Evolutionary conservation across 257 asterid genomes (phyloP).

Genomic region (Phtheirospermum japonicum): DNA sequence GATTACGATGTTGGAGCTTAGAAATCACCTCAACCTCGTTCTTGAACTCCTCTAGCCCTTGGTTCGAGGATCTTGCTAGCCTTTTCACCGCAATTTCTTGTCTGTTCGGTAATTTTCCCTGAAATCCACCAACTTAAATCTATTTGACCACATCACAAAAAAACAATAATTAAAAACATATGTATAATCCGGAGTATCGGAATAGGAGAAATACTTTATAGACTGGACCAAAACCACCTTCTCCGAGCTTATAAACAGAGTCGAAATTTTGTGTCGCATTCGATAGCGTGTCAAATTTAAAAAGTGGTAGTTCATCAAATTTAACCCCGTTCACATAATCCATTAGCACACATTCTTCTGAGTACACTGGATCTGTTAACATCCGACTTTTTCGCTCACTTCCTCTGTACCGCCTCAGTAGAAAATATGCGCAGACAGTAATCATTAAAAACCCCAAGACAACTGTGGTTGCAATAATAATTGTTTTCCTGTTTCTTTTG

Average conservation of each 20-base stretch:
- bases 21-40: conserved; percentile 45
- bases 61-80: conserved; percentile 35
- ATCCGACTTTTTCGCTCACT: too few species aligned
- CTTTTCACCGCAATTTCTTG: conserved; percentile 45
- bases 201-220: conserved; percentile 26
- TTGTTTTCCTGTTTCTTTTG: not conserved
- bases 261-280: conserved; percentile 27
- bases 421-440: conserved; percentile 5
- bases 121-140: not conserved
- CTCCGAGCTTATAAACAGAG: conserved; percentile 24
- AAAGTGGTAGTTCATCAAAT: conserved; percentile 26
- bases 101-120: conserved; percentile 40
- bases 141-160: not conserved
- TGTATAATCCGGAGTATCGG: not conserved
- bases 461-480: conserved; percentile 10
- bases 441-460: conserved; percentile 4
- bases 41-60: conserved; percentile 48
- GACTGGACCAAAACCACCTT: conserved; percentile 39
- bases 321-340: conserved; percentile 13
- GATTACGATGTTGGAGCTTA: conserved; percentile 44
- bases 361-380: not conserved
- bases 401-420: conserved; percentile 12
- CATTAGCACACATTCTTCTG: not conserved
- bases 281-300: conserved; percentile 24
- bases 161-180: not conserved